Evolutionary conservation across 192 early-diverging fungal species (phyloP), one percentile per base, ranked within the genome.

Genomic region (Geosiphon pyriformis): DNA sequence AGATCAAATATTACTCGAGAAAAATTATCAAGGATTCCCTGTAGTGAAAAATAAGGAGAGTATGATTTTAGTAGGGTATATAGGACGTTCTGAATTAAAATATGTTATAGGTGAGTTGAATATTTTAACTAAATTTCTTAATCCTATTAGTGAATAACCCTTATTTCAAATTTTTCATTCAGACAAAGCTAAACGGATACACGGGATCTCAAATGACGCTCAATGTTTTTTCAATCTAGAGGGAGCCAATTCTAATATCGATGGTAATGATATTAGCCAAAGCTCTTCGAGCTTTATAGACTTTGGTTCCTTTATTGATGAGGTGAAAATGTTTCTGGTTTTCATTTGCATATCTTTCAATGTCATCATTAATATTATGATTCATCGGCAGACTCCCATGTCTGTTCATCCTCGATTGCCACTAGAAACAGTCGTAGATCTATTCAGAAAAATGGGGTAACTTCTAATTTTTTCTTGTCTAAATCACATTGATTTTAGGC

Each of bases 361-460:
- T n/a, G n/a, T n/a, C n/a, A n/a, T n/a, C n/a, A n/a, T n/a, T n/a
- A n/a, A n/a, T n/a, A n/a, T n/a, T n/a, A n/a, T n/a, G n/a, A n/a
- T n/a, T n/a, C n/a, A n/a, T n/a, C 67, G 72, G 65, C 26, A 81
- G 69, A 88, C 85, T n/a, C 89, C 91, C 0, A 81, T 89, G 17
- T 86, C 85, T 0, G 88, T 92, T 18, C 75, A 85, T 15, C 90
- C 90, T 22, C 78, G 83, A 30, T 76, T 82, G 26, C 78, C 88
- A 1, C 73, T 88, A 10, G 91, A 90, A 61, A 90, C 88, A 0
- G 87, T 88, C 0, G 78, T 90, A 67, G 88, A 92, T 74, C 81
- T 93, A 47, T 93, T 93, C 68, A 89, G 88, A 58, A 90, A 93
- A 76, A 80, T 92, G 57, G 91, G 89, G 78, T 80, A 56, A 56